Evolutionary conservation across 2,329 filamentous ascomycete genomes (phyloP), one percentile per base, ranked within the genome.

Genomic region (Epichloe uncinata): DNA sequence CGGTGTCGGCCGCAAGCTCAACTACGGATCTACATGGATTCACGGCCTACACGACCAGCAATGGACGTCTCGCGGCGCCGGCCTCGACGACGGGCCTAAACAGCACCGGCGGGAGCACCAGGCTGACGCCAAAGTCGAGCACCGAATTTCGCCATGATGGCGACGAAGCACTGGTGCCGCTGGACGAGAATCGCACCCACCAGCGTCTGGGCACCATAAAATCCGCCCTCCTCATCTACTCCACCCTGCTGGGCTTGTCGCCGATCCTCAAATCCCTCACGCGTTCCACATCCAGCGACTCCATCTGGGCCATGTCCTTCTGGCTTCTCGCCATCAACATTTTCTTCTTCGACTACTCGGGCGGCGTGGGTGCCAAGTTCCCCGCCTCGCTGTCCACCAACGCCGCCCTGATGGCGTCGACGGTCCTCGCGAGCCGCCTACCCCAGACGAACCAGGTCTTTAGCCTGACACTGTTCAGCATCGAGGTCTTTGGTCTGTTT

Each of bases 261-360:
- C 93, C 93, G 0, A 97, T 98, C 55, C 80, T 98, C 54, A 96
- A 96, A 66, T 96, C 90, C 1, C 78, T 98, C n/a, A 98, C 93
- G 0, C 79, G 79, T 47, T 96, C 90, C 5, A 97, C 91, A 4
- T 91, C 87, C 7, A 85, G 81, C 50, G 93, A 98, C 73, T 93
- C 85, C 42, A 98, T 98, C 63, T 98, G 93, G 93, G 88, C 93
- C 51, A 85, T 98, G 73, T 93, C 87, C 47, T 90, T 87, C 61
- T 93, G 89, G 82, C 76, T 98, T 42, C 79, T 98, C 54, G 79
- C 86, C 60, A 91, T 96, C 68, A 98, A 98, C 66, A 88, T 97
- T 54, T 94, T 95, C 68, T 96, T 94, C 65, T 97, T 96, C 62
- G 93, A 98, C 73, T 98, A 98, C 66, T 87, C 87, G 11, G 85